Percentiles rank a stretch among this genome's conserved stretches.
Evolutionary conservation across 768 basidiomycete genomes (phyloP).

Genomic region (Russula brevipes): DNA sequence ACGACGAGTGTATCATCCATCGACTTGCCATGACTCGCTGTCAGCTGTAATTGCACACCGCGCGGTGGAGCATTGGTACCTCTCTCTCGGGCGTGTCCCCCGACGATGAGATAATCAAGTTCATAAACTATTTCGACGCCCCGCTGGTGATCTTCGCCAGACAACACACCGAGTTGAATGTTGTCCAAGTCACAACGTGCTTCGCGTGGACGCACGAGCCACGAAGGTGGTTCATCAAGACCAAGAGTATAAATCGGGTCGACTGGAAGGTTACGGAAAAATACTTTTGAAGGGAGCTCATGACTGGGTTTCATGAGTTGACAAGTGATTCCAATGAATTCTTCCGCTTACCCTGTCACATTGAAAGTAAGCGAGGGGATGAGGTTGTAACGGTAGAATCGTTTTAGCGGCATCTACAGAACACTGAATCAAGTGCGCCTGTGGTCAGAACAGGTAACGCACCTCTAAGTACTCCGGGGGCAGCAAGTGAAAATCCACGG

Average conservation of each 20-base stretch:
- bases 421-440: background rate
- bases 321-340: background rate
- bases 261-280: constrained; percentile 68
- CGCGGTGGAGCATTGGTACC: constrained; percentile 66
- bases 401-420: constrained; percentile 76
- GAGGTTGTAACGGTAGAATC: constrained; percentile 84
- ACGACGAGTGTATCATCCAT: constrained; percentile 90
- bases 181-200: constrained; percentile 94
- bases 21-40: constrained; percentile 36
- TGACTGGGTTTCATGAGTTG: constrained; percentile 35
- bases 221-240: constrained; percentile 85
- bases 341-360: constrained; percentile 53
- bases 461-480: constrained; percentile 68
- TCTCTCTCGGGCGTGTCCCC: constrained; percentile 87
- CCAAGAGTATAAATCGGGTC: constrained; percentile 93
- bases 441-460: constrained; percentile 21
- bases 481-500: constrained; percentile 75
- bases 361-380: constrained; percentile 56
- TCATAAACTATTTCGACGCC: constrained; percentile 77
- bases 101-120: constrained; percentile 87
- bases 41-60: constrained; percentile 85
- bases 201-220: constrained; percentile 88
- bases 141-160: constrained; percentile 43
- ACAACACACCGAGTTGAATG: constrained; percentile 71
- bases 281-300: constrained; percentile 52